Percentiles rank a stretch among this genome's conserved stretches.
These are phyloP conservation scores for Pythium brachiatum DNA, from an alignment of 352 stramenopile genomes.

Conservation along the genomic window DNA sequence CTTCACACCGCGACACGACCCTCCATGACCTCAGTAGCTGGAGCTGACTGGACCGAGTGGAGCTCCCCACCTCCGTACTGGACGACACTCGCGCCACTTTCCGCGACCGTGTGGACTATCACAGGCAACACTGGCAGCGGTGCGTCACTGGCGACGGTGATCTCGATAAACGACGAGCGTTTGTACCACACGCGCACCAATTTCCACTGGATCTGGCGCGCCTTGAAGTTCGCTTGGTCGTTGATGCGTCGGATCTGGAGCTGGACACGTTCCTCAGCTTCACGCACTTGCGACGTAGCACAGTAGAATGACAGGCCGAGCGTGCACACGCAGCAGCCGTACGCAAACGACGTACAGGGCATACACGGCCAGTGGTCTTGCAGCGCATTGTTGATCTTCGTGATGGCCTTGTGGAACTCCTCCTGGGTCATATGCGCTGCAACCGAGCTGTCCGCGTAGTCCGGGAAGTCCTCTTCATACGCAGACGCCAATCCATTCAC, in stretches of 20 bases:
- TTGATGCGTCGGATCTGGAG: conserved; percentile 76
- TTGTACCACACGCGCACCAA: conserved; percentile 72
- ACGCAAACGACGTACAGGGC: conserved; percentile 74
- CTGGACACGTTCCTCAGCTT: conserved; percentile 60
- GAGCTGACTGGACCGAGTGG: background rate
- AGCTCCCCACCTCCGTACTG: background rate
- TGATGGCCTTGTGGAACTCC: conserved; percentile 62
- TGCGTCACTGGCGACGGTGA: conserved; percentile 29
- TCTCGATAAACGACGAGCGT: conserved; percentile 66
- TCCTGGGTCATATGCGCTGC: conserved; percentile 48
- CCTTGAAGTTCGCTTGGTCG: conserved; percentile 55
- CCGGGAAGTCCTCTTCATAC: conserved; percentile 76
- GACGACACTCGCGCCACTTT: background rate
- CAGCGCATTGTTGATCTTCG: conserved; percentile 80
- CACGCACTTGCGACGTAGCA: conserved; percentile 63
- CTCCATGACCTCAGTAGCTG: conserved; percentile 22
- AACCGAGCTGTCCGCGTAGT: conserved; percentile 32
- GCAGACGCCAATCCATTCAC: conserved; percentile 73
- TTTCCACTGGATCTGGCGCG: conserved; percentile 55
- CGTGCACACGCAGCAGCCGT: conserved; percentile 83
- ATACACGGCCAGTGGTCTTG: conserved; percentile 84
- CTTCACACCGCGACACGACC: conserved; percentile 7
- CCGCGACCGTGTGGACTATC: background rate
- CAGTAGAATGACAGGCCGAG: conserved; percentile 81
- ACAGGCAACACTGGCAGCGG: conserved; percentile 15